Base-by-base conservation (phyloP, 2,329 filamentous ascomycete genomes). In the Parascedosporium putredinis region DNA sequence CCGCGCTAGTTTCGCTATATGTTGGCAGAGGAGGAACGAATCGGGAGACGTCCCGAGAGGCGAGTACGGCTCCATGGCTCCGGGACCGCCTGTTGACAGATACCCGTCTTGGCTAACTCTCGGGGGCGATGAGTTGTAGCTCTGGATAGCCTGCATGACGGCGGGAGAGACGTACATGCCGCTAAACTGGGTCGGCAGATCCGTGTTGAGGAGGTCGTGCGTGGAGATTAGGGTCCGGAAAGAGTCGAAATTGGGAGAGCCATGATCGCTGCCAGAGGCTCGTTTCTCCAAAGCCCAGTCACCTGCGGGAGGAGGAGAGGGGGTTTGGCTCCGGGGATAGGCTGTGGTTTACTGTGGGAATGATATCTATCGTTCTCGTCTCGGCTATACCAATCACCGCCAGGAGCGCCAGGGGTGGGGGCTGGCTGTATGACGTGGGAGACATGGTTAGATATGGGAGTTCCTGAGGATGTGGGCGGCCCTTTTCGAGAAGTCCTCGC, bases 181-280 rank as follows among this genome's bases (percentile, higher is more conserved):
- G 12, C 64, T 64, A 63, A 74, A 70, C 27, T 64, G 64, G 4
- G 64, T 57, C 23, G 65, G 66, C 24, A 74, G 58, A 46, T 76
- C 73, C 55, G 74, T 64, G 33, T 67, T 65, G 55, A 80, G 67
- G 18, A 81, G 64, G 42, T 79, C 75, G 10, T 65, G 64, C 1
- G 77, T 81, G 0, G 74, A 76, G 45, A 81, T 76, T 34, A 79
- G 62, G 3, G 69, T 68, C 56, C 71, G 67, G 1, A 63, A 68
- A 2, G 65, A 65, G 7, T 57, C 57, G 3, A 56, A 57, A 43
- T 68, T 68, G 48, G 67, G 67, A 5, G 67, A 63, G 3, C 62
- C 38, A 10, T 59, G 55, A 7, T 51, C 46, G 4, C 47, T 50
- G 12, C 3, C 62, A 57, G 4, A 60, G 58, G 47, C 8, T 18